phyloP scores from a whole-genome alignment of 306 rosid species.

The Quercus mongolica region DNA sequence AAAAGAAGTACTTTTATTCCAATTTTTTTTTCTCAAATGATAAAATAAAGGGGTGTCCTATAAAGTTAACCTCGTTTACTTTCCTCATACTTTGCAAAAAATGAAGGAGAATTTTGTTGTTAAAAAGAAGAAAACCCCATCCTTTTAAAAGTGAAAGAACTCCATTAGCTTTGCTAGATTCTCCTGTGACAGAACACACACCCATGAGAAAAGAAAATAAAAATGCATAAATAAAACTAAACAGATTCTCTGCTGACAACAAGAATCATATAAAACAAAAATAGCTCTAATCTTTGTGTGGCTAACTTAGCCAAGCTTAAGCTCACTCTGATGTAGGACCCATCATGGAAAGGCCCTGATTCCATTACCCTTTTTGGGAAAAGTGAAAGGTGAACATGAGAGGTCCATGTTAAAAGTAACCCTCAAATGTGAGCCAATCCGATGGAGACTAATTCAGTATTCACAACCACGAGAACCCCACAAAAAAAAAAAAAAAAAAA shows the following conservation, averaged over 20 bases:
- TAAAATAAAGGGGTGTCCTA: not conserved
- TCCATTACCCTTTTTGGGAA: conserved; percentile 25
- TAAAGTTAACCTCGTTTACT: not conserved
- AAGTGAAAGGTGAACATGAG: conserved; percentile 38
- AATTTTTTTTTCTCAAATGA: not conserved
- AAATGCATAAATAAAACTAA: conserved; percentile 1
- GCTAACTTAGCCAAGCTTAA: conserved; percentile 23
- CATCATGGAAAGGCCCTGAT: conserved; percentile 28
- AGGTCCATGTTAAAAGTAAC: conserved; percentile 56
- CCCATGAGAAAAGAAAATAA: not conserved
- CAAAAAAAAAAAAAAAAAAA: not conserved
- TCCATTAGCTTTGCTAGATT: conserved; percentile 22
- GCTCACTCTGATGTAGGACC: conserved; percentile 11
- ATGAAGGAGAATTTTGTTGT: not conserved
- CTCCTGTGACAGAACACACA: conserved; percentile 8
- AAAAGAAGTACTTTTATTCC: not conserved
- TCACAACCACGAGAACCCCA: conserved; percentile 13
- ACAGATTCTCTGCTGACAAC: conserved; percentile 24
- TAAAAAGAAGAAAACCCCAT: conserved; percentile 3
- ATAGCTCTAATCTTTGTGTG: not conserved
- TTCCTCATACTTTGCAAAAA: not conserved
- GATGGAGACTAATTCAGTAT: conserved; percentile 27
- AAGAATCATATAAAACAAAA: not conserved
- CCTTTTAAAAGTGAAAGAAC: conserved; percentile 5
- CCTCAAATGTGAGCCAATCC: conserved; percentile 28